Percentiles rank a stretch among this genome's conserved stretches.
Conservation (phyloP, 2,329 filamentous ascomycete genomes). For the Hysterium pulicare region DNA sequence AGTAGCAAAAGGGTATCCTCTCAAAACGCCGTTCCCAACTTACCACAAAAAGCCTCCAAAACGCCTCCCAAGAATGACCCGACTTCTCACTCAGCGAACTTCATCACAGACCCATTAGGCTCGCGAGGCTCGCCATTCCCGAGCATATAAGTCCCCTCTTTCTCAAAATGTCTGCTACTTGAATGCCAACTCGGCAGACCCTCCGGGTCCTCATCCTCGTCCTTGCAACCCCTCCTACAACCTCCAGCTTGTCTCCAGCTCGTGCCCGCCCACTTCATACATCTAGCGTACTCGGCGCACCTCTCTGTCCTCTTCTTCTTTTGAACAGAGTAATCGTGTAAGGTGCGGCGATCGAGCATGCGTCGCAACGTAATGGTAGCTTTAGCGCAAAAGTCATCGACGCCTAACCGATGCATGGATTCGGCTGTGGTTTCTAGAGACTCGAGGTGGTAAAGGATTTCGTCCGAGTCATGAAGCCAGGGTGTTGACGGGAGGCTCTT, state of each 20-base stretch:
- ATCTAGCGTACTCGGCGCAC: conserved; percentile 32
- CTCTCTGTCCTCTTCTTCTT: conserved; percentile 19
- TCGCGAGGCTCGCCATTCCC: background rate
- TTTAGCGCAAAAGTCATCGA: conserved; percentile 30
- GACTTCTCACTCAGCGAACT: too few relatives aligned
- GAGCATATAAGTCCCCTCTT: conserved; percentile 1
- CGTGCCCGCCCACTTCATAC: conserved; percentile 32
- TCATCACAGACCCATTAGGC: too few relatives aligned
- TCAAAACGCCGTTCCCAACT: too few relatives aligned
- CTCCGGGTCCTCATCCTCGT: conserved; percentile 32
- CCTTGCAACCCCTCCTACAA: conserved; percentile 28
- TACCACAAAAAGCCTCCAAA: too few relatives aligned
- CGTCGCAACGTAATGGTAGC: conserved; percentile 28
- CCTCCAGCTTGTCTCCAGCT: conserved; percentile 29
- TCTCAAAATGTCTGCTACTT: conserved; percentile 29
- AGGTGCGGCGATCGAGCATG: conserved; percentile 20
- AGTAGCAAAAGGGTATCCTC: too few relatives aligned
- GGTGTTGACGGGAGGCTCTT: background rate
- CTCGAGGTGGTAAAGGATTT: conserved; percentile 29
- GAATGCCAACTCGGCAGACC: conserved; percentile 34
- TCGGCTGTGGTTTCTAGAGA: conserved; percentile 31
- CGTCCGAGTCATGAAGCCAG: conserved; percentile 10
- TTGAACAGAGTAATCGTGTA: conserved; percentile 18
- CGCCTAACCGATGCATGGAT: conserved; percentile 21
- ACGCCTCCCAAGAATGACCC: too few relatives aligned